A percentile compares a stretch with the other conserved stretches of the same genome.
These are phyloP conservation scores for Trichoderma harzianum DNA, from an alignment of 2,329 filamentous ascomycete species.

Conservation along the genomic window DNA sequence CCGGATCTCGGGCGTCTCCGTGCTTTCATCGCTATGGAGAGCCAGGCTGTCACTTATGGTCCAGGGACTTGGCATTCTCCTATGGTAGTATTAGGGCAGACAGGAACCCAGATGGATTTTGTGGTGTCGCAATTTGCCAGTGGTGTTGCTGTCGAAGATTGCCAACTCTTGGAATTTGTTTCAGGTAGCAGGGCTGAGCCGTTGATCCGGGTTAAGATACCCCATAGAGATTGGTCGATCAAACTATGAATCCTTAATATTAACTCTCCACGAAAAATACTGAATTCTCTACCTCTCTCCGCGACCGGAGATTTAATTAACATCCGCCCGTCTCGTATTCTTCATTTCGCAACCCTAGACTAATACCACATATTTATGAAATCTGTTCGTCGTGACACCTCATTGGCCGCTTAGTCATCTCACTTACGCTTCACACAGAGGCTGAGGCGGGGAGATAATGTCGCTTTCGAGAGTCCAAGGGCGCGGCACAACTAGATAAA, in stretches of 20 bases:
- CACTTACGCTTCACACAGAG: not conserved
- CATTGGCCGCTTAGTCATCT: slow-evolving; percentile 16
- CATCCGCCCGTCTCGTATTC: not conserved
- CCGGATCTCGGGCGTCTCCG: slow-evolving; percentile 69
- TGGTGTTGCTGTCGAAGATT: slow-evolving; percentile 78
- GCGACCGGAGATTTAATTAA: not conserved
- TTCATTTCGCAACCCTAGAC: not conserved
- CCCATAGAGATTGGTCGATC: slow-evolving; percentile 17
- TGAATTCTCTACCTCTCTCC: too few species aligned
- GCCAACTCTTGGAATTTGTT: slow-evolving; percentile 66
- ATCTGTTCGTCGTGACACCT: not conserved
- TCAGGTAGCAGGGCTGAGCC: slow-evolving; percentile 36
- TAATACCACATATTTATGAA: not conserved
- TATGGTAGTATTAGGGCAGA: slow-evolving; percentile 77
- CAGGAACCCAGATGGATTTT: slow-evolving; percentile 67
- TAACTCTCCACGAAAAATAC: not conserved
- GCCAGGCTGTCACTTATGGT: slow-evolving; percentile 87
- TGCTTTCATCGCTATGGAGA: slow-evolving; percentile 74
- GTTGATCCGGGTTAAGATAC: slow-evolving; percentile 37
- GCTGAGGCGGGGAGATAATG: slow-evolving; percentile 1
- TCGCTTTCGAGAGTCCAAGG: not conserved
- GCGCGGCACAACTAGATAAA: not conserved
- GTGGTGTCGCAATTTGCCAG: slow-evolving; percentile 88
- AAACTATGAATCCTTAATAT: slow-evolving; percentile 6
- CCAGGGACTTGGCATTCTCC: slow-evolving; percentile 94